Conservation (phyloP, 371 early-diverging fungal species). For the Apophysomyces ossiformis region DNA sequence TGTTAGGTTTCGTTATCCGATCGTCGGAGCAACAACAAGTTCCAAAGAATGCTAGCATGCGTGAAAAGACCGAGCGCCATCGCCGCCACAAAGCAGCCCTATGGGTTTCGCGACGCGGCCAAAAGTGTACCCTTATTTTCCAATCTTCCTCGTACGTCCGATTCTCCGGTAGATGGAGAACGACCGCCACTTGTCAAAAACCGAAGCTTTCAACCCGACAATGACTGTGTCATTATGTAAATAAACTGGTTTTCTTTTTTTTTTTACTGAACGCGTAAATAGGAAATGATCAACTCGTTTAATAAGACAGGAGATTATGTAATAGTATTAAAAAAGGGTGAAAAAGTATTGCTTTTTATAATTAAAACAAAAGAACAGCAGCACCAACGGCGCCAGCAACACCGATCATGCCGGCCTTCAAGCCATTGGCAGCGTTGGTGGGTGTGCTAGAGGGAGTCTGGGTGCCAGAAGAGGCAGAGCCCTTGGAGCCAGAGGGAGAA, state of each 20-base stretch:
- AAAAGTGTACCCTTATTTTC: constrained; percentile 2
- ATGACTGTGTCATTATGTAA: constrained; percentile 10
- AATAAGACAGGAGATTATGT: constrained; percentile 7
- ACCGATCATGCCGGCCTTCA: constrained; percentile 7
- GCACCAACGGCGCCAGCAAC: constrained; percentile 7
- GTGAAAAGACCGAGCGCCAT: constrained; percentile 8
- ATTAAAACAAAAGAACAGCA: constrained; percentile 7
- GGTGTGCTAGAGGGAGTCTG: neutral
- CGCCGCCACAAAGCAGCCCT: constrained; percentile 4
- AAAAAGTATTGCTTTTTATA: neutral
- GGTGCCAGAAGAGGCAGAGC: neutral
- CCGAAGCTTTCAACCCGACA: constrained; percentile 3
- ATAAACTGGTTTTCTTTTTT: neutral
- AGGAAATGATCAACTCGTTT: neutral
- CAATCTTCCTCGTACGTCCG: neutral
- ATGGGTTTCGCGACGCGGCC: constrained; percentile 6
- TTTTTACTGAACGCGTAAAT: neutral
- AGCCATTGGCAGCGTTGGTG: constrained; percentile 4
- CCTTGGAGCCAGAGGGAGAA: neutral
- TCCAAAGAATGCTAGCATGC: constrained; percentile 30
- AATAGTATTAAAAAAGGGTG: constrained; percentile 1
- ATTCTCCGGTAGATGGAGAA: neutral
- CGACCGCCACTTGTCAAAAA: constrained; percentile 3
- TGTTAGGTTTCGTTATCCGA: constrained; percentile 6
- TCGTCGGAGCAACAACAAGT: constrained; percentile 18